Evolutionary conservation across 345 rosid genomes (phyloP), one percentile per base, ranked within the genome.

Genomic region (Boechera retrofracta): DNA sequence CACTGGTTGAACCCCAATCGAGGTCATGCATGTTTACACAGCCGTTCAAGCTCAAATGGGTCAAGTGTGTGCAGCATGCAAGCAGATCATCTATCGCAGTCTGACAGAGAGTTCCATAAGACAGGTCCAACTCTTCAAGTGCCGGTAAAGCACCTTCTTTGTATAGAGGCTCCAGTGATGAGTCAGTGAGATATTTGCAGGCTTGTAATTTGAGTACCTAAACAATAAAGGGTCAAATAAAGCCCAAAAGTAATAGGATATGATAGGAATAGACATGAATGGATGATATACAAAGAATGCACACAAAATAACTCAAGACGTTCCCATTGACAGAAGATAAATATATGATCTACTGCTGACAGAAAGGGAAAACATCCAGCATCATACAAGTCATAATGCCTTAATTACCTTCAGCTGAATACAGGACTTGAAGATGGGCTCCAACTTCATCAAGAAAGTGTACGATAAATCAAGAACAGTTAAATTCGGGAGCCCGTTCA

Each of bases 71-170:
- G 83, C 98, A 92, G 80, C 79, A 87, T 28, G 94, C 87, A 84
- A 95, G 98, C 79, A 95, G 93, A 83, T 93, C 93, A 86, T 91
- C 98, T 67, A 95, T 91, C 65, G 99, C 96, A 44, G 93, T 87
- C 81, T 88, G 96, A 75, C 94, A 86, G 21, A 95, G 88, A 67
- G 98, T 85, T 67, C 98, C 96, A 81, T 95, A 93, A 15, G 99
- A 95, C 81, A 95, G 81, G 82, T 95, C 99, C 82, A 95, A 82
- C 77, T 91, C 98, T 77, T 82, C 85, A 58, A 95, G 97, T 26
- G 85, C 83, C 54, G 87, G 91, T 69, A 95, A 80, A 77, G 98
- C 97, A 64, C 89, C 87, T 74, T 83, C 82, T 83, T 87, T 93
- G 85, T 91, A 95, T 61, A 95, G 88, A 73, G 98, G 97, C 88